Base-by-base conservation (phyloP, 768 basidiomycete genomes). In the Boletus rex-veris region DNA sequence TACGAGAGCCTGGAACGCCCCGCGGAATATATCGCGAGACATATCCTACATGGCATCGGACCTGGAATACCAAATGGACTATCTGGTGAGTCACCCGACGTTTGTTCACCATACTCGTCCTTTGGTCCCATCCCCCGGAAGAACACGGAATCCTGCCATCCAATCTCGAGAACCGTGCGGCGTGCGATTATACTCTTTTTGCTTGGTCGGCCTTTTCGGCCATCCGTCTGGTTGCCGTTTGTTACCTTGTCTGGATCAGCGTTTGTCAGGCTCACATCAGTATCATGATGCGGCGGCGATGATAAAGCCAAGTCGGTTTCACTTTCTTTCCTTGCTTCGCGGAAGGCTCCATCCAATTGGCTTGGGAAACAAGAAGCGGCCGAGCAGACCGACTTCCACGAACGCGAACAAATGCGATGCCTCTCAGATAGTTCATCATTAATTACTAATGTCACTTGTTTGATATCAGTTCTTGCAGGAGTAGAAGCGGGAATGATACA, bases 271-370 rank as follows among this genome's bases (percentile, higher is more conserved):
- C 48, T 56, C 36, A 28, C 19, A 48, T 47, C 50, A 12, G 0
- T 42, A 58, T 64, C 57, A 43, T 49, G 50, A 53, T 58, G 50
- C 19, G 21, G 50, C 19, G 21, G 43, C 19, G 58, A 50, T 45
- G 21, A 41, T 16, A 45, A 54, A 41, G 14, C 50, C 44, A 33
- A 47, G 18, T 28, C 10, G 5, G 43, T 52, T 26, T 41, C 37
- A 28, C 36, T 49, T 14, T 57, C 48, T 37, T 8, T 53, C 64
- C 64, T 61, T 57, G 53, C 51, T 67, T 64, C 55, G 53, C 65
- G 65, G 64, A 67, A 24, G n/a, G n/a, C 33, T 16, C 36, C 36
- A 18, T 10, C 40, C 40, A 26, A 31, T 33, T 14, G 31, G 5
- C 11, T 16, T 41, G 12, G 19, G n/a, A 19, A 52, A 15, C 38